Evolutionary conservation across 2,329 filamentous ascomycete genomes (phyloP).

Genomic region (Fusarium equiseti): DNA sequence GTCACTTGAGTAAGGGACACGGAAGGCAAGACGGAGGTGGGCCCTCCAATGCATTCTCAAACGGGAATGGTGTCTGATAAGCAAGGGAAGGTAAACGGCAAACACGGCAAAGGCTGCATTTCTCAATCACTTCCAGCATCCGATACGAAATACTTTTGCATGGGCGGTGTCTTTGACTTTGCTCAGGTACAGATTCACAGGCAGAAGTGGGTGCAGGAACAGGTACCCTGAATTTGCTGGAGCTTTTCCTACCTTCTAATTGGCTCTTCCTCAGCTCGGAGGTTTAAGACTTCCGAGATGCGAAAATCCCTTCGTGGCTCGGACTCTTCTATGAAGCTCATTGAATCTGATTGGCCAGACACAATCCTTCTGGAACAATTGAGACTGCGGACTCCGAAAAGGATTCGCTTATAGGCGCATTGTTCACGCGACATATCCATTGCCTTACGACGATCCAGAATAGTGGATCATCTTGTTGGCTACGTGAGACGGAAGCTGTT

Average conservation of each 20-base stretch:
- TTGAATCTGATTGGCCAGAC: background rate
- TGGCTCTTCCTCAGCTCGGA: background rate
- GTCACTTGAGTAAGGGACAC: background rate
- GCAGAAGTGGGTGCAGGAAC: background rate
- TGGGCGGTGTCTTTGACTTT: accelerated
- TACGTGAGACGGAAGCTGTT: background rate
- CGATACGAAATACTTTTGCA: background rate
- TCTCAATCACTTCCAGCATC: accelerated
- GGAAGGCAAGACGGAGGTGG: background rate
- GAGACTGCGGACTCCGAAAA: background rate
- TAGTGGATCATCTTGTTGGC: background rate
- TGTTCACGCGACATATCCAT: background rate
- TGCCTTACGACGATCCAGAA: background rate
- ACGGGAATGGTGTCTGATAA: background rate
- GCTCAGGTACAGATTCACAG: background rate
- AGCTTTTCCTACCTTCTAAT: accelerated
- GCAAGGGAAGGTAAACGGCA: background rate
- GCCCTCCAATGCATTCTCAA: background rate
- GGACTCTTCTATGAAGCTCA: background rate
- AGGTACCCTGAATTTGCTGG: too few relatives aligned
- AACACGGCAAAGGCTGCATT: background rate
- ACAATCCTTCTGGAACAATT: background rate
- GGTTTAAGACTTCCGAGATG: background rate
- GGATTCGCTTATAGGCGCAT: too few relatives aligned
- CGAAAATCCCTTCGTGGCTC: background rate